Percentiles rank a stretch among this genome's conserved stretches.
Conservation (phyloP, 1,139 yeast genomes). For the Pichia terricola region DNA sequence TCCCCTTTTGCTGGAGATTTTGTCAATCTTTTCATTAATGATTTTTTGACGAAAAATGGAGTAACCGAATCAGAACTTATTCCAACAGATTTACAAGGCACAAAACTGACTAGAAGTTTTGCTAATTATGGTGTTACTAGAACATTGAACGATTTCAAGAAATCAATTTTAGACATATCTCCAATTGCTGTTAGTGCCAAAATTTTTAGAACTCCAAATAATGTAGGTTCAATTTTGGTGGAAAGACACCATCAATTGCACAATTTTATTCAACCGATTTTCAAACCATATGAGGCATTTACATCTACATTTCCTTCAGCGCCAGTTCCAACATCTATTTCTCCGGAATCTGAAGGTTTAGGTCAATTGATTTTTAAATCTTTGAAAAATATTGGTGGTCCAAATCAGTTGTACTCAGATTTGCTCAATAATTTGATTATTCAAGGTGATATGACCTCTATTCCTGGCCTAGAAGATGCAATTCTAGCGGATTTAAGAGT, state of each 20-base stretch:
- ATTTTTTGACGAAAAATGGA: slow-evolving; percentile 26
- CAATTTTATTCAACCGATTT: slow-evolving; percentile 42
- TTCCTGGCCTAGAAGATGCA: slow-evolving; percentile 54
- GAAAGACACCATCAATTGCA: slow-evolving; percentile 31
- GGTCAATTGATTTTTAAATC: slow-evolving; percentile 36
- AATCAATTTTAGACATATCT: slow-evolving; percentile 27
- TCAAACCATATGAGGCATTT: slow-evolving; percentile 41
- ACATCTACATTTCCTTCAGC: slow-evolving; percentile 18
- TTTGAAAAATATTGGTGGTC: slow-evolving; percentile 33
- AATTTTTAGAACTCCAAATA: slow-evolving; percentile 41
- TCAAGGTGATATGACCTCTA: slow-evolving; percentile 55
- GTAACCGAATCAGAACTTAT: slow-evolving; percentile 23
- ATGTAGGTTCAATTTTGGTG: slow-evolving; percentile 30
- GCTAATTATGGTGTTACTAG: slow-evolving; percentile 36
- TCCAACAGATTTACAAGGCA: slow-evolving; percentile 22
- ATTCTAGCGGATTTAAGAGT: slow-evolving; percentile 49
- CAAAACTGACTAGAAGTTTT: slow-evolving; percentile 34
- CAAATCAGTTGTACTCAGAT: slow-evolving; percentile 29
- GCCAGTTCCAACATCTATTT: slow-evolving; percentile 20
- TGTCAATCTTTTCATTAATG: slow-evolving; percentile 43
- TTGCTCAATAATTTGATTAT: slow-evolving; percentile 51
- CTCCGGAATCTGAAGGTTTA: slow-evolving; percentile 33
- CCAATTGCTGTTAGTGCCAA: slow-evolving; percentile 26
- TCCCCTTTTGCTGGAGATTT: slow-evolving; percentile 66
- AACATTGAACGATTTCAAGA: slow-evolving; percentile 41